Base-by-base conservation (phyloP, 2,329 filamentous ascomycete genomes). In the Fusarium armeniacum region DNA sequence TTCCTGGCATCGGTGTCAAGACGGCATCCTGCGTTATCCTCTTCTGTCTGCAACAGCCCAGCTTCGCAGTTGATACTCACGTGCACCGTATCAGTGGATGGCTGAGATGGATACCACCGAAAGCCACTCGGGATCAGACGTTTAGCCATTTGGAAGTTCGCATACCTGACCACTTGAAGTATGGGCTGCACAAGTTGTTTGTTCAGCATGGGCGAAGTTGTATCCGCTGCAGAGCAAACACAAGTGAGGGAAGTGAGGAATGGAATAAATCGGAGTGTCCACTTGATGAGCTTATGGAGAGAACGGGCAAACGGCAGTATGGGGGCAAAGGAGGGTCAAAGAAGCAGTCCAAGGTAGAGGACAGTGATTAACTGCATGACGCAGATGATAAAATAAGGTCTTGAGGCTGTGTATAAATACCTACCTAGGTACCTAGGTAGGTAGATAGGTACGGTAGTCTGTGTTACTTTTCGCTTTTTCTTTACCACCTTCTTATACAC, bases 1-100 rank as follows among this genome's bases (percentile, higher is more conserved):
- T 75, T 41, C 73, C 73, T 5, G 73, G 73, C 4, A 75, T 75
- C 36, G 73, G 73, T 3, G 73, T 75, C 24, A 75, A 75, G 55
- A 75, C 73, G 35, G 70, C 73, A n/a, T 75, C 73, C 11, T 75
- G 73, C 18, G 73, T 75, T 51, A 75, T 75, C 26, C 51, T 75
- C 13, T 75, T 75, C 49, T 75, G 73, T 18, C 60, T 75, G 18
- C 73, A 73, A 32, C 73, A 75, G 33, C 73, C 73, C 6, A 75
- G 73, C 58, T 75, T 75, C 44, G 73, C 73, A n/a, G 73, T 75
- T 26, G 73, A 75, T 32, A 75, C 73, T 4, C 73, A 75, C 30
- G 73, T 75, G 32, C 72, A 75, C 49, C 73, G 73, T 12, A 67
- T 75, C 12, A 62, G 62, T 20, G 72, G 73, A 15, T 75, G 73